These are phyloP conservation scores for Leccinum ochraceum DNA, from an alignment of 768 basidiomycete species.

Conservation along the genomic window DNA sequence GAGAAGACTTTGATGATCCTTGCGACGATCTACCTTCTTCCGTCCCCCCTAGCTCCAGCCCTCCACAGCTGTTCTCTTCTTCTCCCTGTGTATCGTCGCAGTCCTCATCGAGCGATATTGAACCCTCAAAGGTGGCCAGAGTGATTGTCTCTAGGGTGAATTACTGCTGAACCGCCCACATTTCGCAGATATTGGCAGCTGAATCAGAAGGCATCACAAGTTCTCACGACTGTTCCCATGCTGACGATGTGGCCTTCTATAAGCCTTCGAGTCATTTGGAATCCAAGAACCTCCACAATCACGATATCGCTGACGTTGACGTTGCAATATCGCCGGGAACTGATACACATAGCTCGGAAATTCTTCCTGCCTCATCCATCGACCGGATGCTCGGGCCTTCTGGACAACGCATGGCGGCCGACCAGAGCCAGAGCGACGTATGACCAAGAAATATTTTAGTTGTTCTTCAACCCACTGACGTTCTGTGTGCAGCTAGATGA, in stretches of 20 bases:
- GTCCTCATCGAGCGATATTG: constrained; percentile 22
- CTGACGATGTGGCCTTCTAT: neutral
- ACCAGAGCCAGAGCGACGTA: constrained; percentile 14
- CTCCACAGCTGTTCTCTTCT: constrained; percentile 43
- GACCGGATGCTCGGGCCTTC: neutral
- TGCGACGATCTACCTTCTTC: constrained; percentile 21
- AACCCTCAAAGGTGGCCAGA: constrained; percentile 21
- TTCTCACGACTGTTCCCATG: neutral
- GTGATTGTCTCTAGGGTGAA: neutral
- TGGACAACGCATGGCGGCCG: constrained; percentile 11
- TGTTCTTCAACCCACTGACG: constrained; percentile 1
- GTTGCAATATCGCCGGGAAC: neutral
- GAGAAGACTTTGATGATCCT: constrained; percentile 6
- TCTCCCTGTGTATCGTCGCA: constrained; percentile 41
- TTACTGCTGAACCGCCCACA: neutral
- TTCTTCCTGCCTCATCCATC: neutral
- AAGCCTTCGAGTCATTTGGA: neutral
- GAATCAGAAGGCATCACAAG: neutral
- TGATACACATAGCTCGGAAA: neutral
- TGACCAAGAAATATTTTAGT: constrained; percentile 3
- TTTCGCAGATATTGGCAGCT: constrained; percentile 5
- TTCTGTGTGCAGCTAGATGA: constrained; percentile 12
- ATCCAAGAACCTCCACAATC: neutral
- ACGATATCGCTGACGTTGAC: neutral
- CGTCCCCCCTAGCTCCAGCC: constrained; percentile 49